Conservation (phyloP, 1,284 basidiomycete genomes). For the Rhodotorula sp. region DNA sequence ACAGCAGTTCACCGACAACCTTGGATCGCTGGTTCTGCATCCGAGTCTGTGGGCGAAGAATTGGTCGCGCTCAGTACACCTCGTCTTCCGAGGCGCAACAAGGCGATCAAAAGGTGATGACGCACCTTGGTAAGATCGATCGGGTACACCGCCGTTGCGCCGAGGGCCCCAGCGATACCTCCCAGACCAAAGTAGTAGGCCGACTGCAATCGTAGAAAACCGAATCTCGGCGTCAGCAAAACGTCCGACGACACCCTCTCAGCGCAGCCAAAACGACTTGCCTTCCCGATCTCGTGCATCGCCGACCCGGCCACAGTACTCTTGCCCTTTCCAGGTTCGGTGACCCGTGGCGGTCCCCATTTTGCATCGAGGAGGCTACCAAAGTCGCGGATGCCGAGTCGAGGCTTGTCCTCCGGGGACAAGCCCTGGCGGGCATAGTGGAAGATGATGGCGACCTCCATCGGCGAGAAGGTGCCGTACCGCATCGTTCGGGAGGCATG, state of each 20-base stretch:
- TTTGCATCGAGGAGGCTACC: conserved; percentile 81
- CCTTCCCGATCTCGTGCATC: conserved; percentile 38
- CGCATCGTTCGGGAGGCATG: conserved; percentile 60
- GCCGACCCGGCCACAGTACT: conserved; percentile 6
- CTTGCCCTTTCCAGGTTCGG: conserved; percentile 13
- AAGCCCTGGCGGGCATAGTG: conserved; percentile 76
- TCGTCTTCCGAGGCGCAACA: too few species aligned
- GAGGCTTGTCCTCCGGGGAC: conserved; percentile 61
- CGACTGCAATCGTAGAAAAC: conserved; percentile 45
- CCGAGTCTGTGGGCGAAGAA: conserved; percentile 60
- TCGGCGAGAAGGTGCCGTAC: conserved; percentile 88
- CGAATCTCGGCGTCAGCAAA: conserved; percentile 15
- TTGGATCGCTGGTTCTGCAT: conserved; percentile 97
- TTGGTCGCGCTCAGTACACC: too few species aligned
- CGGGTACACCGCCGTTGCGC: conserved; percentile 82
- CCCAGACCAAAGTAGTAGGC: conserved; percentile 84
- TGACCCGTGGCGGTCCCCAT: conserved; percentile 61
- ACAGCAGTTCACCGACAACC: conserved; percentile 88
- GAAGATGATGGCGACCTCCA: conserved; percentile 93
- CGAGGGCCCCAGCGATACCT: conserved; percentile 85
- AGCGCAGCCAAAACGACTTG: background rate
- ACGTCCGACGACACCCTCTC: background rate
- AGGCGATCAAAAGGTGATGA: too few species aligned
- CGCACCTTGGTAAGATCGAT: conserved; percentile 60
- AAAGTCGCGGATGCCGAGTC: conserved; percentile 81